These are phyloP conservation scores for Volutella citrinella DNA, from an alignment of 2,329 filamentous ascomycete species.

Conservation along the genomic window DNA sequence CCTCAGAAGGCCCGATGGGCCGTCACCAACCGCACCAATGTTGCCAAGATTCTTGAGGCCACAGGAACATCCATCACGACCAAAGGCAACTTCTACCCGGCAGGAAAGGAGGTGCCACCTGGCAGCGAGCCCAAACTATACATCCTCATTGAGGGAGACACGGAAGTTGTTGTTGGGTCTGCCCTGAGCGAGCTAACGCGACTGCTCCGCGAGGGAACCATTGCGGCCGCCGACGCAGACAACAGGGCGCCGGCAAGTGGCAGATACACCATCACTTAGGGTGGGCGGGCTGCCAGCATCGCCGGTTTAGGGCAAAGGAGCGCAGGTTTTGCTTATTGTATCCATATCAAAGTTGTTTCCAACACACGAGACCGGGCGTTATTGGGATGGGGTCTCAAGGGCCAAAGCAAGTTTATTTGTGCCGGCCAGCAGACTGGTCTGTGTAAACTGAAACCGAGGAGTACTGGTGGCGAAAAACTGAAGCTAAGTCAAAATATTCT, in stretches of 20 bases:
- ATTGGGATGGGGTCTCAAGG: no score
- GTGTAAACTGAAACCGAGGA: no score
- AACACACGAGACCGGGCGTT: no score
- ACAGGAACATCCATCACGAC: slow-evolving; percentile 96
- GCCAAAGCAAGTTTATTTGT: no score
- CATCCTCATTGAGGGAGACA: slow-evolving; percentile 96
- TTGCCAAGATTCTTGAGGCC: slow-evolving; percentile 93
- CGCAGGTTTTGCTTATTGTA: no score
- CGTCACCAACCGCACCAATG: slow-evolving; percentile 96
- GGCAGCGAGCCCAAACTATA: slow-evolving; percentile 90
- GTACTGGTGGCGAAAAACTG: no score
- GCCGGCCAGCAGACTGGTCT: no score
- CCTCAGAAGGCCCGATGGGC: slow-evolving; percentile 98
- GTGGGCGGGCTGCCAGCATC: no score
- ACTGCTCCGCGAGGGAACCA: slow-evolving; percentile 83
- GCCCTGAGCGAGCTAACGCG: slow-evolving; percentile 89
- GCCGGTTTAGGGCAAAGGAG: background rate
- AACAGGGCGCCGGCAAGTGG: slow-evolving; percentile 74
- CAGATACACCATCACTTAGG: slow-evolving; percentile 80
- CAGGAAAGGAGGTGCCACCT: slow-evolving; percentile 74
- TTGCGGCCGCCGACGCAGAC: slow-evolving; percentile 85
- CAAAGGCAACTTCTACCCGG: slow-evolving; percentile 85
- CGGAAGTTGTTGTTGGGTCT: slow-evolving; percentile 84
- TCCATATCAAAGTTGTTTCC: no score
- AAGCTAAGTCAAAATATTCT: no score